Conservation (phyloP, 192 early-diverging fungal species). For the Backusella australiensis region DNA sequence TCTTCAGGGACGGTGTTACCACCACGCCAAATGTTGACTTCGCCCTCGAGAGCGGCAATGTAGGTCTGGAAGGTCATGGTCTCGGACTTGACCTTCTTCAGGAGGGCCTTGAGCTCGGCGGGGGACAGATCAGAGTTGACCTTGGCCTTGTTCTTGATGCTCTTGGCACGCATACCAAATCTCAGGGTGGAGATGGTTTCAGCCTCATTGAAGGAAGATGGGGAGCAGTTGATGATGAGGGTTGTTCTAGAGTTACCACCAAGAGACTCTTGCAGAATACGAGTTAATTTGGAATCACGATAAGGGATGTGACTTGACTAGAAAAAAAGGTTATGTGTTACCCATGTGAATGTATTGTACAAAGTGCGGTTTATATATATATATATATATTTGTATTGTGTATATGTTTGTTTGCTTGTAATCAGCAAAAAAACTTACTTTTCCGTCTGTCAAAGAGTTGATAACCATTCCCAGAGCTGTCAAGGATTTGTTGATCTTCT, state of each 20-base stretch:
- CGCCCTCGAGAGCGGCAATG: slow-evolving; percentile 81
- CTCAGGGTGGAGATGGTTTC: slow-evolving; percentile 93
- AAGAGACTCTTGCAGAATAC: slow-evolving; percentile 98
- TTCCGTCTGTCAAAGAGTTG: slow-evolving; percentile 97
- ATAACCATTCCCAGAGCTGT: slow-evolving; percentile 99
- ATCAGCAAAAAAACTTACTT: slow-evolving; percentile 47
- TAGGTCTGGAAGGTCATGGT: slow-evolving; percentile 81
- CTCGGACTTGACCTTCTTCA: slow-evolving; percentile 88
- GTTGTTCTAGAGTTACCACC: slow-evolving; percentile 99
- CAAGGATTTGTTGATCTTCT: slow-evolving; percentile 99
- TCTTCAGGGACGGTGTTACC: slow-evolving; percentile 67
- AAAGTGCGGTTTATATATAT: not conserved
- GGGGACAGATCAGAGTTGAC: slow-evolving; percentile 96
- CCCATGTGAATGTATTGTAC: not conserved
- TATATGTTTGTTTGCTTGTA: not conserved
- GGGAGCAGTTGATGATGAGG: slow-evolving; percentile 98
- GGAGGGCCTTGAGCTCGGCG: slow-evolving; percentile 90
- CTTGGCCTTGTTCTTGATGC: slow-evolving; percentile 99
- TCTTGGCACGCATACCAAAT: slow-evolving; percentile 98
- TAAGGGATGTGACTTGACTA: slow-evolving; percentile 97
- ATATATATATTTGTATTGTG: not conserved
- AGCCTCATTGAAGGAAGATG: slow-evolving; percentile 94
- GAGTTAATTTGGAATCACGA: slow-evolving; percentile 97
- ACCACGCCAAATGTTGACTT: slow-evolving; percentile 86
- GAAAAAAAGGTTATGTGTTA: not conserved